These are phyloP conservation scores for Excoecaria cochinchinensis DNA, from an alignment of 345 rosid genomes.

Conservation along the genomic window DNA sequence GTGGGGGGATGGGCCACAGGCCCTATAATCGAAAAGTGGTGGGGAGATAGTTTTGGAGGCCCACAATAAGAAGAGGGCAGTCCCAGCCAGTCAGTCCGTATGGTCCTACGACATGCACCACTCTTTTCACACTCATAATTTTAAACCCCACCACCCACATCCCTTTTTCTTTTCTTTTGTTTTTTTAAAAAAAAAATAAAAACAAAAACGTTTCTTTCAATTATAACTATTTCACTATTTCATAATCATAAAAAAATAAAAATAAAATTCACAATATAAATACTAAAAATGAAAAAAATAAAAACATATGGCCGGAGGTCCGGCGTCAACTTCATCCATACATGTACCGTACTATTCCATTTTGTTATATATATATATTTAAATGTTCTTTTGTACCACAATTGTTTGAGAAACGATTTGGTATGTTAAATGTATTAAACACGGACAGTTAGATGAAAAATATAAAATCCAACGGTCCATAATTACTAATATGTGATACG, in stretches of 20 bases:
- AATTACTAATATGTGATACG: too few species aligned
- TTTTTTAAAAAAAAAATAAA: too few species aligned
- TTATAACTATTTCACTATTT: neutral
- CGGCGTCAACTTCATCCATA: neutral
- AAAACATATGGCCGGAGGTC: too few species aligned
- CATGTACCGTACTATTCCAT: too few species aligned
- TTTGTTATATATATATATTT: too few species aligned
- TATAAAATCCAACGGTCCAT: too few species aligned
- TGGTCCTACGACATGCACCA: neutral
- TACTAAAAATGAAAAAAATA: too few species aligned
- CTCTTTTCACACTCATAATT: neutral
- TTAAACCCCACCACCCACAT: slow-evolving; percentile 9
- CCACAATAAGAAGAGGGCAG: slow-evolving; percentile 12
- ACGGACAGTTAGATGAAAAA: too few species aligned
- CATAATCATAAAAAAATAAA: neutral
- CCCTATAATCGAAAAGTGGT: neutral
- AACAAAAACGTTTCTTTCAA: neutral
- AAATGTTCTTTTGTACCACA: too few species aligned
- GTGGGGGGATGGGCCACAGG: slow-evolving; percentile 26
- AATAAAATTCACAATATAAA: too few species aligned
- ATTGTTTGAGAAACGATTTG: too few species aligned
- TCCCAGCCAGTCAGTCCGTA: neutral
- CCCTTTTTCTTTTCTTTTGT: neutral
- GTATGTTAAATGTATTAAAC: too few species aligned
- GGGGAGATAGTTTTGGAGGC: neutral